Evolutionary conservation across 176 grass and related monocot genomes (phyloP), one percentile per base, ranked within the genome.

Genomic region (Tillandsia leiboldiana): DNA sequence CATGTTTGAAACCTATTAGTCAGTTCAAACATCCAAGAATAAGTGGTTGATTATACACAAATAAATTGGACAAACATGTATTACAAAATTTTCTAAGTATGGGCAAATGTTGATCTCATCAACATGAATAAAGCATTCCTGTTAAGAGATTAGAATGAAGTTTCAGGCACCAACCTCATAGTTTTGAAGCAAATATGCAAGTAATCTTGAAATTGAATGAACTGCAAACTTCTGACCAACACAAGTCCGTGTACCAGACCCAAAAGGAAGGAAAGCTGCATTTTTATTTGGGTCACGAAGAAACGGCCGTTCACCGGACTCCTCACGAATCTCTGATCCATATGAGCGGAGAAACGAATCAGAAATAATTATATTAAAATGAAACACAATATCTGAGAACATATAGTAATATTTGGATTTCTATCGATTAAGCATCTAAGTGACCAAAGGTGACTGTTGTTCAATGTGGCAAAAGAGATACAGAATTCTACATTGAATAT

Each of bases 261-360:
- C 95, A 88, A 99, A 99, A 68, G 90, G 74, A 86, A 93, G 82
- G 74, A 99, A 83, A 56, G 90, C 79, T 62, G 88, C 75, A 2
- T 50, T 61, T 67, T 81, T 86, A 66, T 78, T 64, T 62, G 71
- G 65, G 17, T 82, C 67, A 7, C 61, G 67, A 50, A 66, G 67
- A 80, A 79, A n/a, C n/a, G 72, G 57, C 11, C 49, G 51, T 48
- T 13, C 22, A 20, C 83, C 66, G 56, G 69, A 78, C 14, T 71
- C 74, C 53, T 79, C 74, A 52, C 75, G 26, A 4, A 26, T 66
- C 70, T 80, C 70, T 68, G 81, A 83, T 51, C 69, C 82, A 85
- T 24, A 63, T 77, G 42, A 49, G 22, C 72, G 15, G 58, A 77
- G 67, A 61, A 33, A 70, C 49, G 12, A 73, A 57, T 29, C 75